Conservation (phyloP, 495 filamentous ascomycete genomes). For the Oleoguttula mirabilis region DNA sequence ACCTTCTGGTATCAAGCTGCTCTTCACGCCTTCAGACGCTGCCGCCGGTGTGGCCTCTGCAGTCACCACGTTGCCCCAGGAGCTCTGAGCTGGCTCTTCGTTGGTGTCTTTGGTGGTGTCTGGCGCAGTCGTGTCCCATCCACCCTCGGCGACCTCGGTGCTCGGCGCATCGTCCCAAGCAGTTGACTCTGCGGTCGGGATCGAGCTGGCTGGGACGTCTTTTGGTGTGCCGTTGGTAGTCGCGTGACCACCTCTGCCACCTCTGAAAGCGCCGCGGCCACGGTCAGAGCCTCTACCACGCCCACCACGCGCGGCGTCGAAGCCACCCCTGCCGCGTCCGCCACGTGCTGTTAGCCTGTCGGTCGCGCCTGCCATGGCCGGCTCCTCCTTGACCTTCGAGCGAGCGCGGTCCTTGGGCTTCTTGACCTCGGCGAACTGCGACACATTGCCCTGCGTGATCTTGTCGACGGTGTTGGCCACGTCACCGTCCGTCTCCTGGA, state of each 20-base stretch:
- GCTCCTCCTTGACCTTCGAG: slow-evolving; percentile 68
- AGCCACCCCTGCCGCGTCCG: slow-evolving; percentile 52
- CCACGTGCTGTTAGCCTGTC: slow-evolving; percentile 37
- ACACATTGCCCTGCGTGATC: slow-evolving; percentile 81
- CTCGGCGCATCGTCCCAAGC: slow-evolving; percentile 24
- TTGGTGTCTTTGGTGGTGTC: slow-evolving; percentile 16
- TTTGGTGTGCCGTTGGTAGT: slow-evolving; percentile 37
- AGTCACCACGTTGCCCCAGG: slow-evolving; percentile 23
- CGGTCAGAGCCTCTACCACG: slow-evolving; percentile 64
- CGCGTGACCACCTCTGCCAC: slow-evolving; percentile 51
- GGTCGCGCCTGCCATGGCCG: slow-evolving; percentile 39
- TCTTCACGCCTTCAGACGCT: slow-evolving; percentile 33
- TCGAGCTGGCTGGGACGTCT: slow-evolving; percentile 20
- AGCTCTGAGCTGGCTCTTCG: slow-evolving; percentile 11
- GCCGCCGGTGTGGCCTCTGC: slow-evolving; percentile 26
- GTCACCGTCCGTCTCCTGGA: slow-evolving; percentile 87
- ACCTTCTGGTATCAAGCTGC: slow-evolving; percentile 35
- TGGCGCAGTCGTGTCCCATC: slow-evolving; percentile 25
- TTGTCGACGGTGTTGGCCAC: slow-evolving; percentile 70
- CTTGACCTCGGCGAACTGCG: slow-evolving; percentile 92
- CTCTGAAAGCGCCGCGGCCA: slow-evolving; percentile 58
- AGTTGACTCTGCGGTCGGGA: slow-evolving; percentile 27
- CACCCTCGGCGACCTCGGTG: slow-evolving; percentile 14
- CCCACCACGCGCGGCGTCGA: slow-evolving; percentile 48
- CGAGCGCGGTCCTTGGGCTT: slow-evolving; percentile 69